A percentile compares a stretch with the other conserved stretches of the same genome.
These are phyloP conservation scores for Solanum bukasovii DNA, from an alignment of 257 asterid species.

Conservation along the genomic window DNA sequence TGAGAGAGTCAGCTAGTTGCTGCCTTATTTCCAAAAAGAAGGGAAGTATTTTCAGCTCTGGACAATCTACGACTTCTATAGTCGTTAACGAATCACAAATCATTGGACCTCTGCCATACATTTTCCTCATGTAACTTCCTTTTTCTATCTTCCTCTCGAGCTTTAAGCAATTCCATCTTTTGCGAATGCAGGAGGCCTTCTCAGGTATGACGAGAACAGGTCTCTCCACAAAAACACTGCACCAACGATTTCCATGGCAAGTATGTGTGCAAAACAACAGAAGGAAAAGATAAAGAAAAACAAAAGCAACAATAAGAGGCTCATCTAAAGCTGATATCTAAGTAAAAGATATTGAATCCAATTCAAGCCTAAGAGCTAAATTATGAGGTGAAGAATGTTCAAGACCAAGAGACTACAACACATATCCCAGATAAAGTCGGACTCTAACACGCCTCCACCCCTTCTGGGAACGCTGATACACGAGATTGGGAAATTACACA, in stretches of 20 bases:
- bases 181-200: neutral
- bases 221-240: constrained; percentile 8
- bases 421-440: neutral
- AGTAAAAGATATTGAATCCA: neutral
- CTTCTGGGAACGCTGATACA: neutral
- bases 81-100: constrained; percentile 9
- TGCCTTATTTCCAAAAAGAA: constrained; percentile 8
- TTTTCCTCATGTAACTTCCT: neutral
- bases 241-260: constrained; percentile 2
- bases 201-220: neutral
- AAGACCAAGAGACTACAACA: neutral
- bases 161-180: constrained; percentile 5
- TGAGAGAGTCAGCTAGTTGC: neutral
- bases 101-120: neutral
- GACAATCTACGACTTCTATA: constrained; percentile 7
- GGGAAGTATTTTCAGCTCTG: neutral
- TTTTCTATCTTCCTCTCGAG: constrained; percentile 9
- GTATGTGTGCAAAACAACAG: neutral
- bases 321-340: neutral
- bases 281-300: neutral
- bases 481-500: neutral
- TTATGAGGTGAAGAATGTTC: neutral
- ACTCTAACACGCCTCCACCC: neutral
- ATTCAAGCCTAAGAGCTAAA: neutral
- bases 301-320: neutral